These are phyloP conservation scores for Leucocoprinus leucothites DNA, from an alignment of 768 basidiomycete species.

Conservation along the genomic window DNA sequence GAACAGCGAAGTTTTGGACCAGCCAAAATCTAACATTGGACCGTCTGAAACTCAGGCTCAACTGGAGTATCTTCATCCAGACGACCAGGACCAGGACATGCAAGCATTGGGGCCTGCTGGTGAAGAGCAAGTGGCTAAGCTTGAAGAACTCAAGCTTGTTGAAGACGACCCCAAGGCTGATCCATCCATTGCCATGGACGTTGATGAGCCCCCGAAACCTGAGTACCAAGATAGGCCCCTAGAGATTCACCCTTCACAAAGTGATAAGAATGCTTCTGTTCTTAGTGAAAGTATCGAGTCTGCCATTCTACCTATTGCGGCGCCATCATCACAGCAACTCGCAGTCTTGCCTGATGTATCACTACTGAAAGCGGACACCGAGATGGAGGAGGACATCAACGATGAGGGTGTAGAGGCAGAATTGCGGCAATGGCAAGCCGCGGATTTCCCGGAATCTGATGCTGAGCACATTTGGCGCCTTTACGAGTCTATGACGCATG, in stretches of 20 bases:
- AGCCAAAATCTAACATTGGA: conserved; percentile 31
- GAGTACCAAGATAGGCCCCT: conserved; percentile 25
- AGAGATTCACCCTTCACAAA: conserved; percentile 18
- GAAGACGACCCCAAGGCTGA: conserved; percentile 48
- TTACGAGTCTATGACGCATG: conserved; percentile 88
- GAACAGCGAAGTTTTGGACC: conserved; percentile 32
- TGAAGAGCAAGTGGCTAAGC: conserved; percentile 77
- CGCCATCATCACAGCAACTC: conserved; percentile 17
- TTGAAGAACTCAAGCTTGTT: conserved; percentile 75
- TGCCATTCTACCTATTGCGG: conserved; percentile 39
- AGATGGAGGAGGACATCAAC: conserved; percentile 26
- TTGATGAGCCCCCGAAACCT: conserved; percentile 28
- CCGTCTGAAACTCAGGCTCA: conserved; percentile 41
- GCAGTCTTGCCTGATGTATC: conserved; percentile 23
- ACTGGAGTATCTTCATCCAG: conserved; percentile 76
- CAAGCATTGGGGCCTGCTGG: conserved; percentile 88
- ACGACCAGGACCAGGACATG: conserved; percentile 68
- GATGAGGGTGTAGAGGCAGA: conserved; percentile 40
- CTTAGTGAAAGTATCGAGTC: conserved; percentile 37
- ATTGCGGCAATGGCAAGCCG: conserved; percentile 58
- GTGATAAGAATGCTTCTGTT: conserved; percentile 22
- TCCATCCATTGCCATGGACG: conserved; percentile 45
- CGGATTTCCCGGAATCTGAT: conserved; percentile 49
- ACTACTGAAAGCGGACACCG: conserved; percentile 23
- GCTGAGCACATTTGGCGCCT: conserved; percentile 86